Conservation (phyloP, 2,329 filamentous ascomycete species). For the Colletotrichum graminicola region DNA sequence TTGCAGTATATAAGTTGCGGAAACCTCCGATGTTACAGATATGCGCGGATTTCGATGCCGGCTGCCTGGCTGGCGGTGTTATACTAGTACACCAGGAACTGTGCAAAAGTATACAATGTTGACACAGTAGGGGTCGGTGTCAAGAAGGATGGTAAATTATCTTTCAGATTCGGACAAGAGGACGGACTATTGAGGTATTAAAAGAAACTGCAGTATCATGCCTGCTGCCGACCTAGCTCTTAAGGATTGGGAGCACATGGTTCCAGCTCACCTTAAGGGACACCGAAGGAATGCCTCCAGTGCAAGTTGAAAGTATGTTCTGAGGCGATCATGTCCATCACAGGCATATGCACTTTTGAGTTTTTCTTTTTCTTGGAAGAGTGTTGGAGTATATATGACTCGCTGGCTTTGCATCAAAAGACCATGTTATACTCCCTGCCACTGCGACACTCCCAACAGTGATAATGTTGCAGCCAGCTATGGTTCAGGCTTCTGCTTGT, state of each 20-base stretch:
- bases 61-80: neutral
- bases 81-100: neutral
- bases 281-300: too few species aligned
- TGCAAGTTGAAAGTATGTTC: neutral
- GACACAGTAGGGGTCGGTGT: neutral
- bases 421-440: too few species aligned
- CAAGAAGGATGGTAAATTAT: neutral
- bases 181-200: neutral
- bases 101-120: neutral
- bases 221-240: neutral
- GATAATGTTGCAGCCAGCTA: neutral
- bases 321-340: neutral
- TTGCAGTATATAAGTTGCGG: neutral
- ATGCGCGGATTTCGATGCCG: neutral
- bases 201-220: neutral
- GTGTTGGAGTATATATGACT: neutral
- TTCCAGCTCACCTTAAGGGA: neutral
- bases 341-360: too few species aligned
- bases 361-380: neutral
- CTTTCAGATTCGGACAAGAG: neutral
- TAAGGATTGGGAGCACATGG: neutral
- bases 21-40: neutral
- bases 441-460: neutral
- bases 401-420: neutral
- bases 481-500: constrained; percentile 47